Conservation (phyloP, 768 basidiomycete genomes). For the Auricularia auricula-judae region DNA sequence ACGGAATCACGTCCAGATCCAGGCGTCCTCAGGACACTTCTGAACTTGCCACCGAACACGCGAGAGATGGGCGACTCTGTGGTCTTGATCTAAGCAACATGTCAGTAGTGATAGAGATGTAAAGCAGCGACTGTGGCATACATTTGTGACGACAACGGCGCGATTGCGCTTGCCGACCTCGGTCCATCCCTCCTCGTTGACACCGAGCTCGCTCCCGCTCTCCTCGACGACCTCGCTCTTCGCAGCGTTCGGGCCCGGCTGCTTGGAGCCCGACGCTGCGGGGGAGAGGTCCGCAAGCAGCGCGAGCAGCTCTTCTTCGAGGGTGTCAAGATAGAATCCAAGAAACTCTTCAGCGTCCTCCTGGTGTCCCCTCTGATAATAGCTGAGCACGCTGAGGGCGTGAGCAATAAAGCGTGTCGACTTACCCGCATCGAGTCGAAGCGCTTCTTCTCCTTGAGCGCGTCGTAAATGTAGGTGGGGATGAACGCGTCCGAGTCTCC, state of each 20-base stretch:
- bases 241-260: background rate
- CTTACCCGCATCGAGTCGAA: slow-evolving; percentile 87
- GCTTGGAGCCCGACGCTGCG: slow-evolving; percentile 13
- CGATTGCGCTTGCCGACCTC: slow-evolving; percentile 90
- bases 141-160: slow-evolving; percentile 52
- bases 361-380: slow-evolving; percentile 70
- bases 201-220: slow-evolving; percentile 28
- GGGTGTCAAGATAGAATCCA: slow-evolving; percentile 90
- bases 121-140: slow-evolving; percentile 1
- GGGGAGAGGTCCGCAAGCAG: slow-evolving; percentile 45
- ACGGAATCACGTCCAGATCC: slow-evolving; percentile 70
- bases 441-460: slow-evolving; percentile 84
- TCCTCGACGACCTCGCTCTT: slow-evolving; percentile 27
- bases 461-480: slow-evolving; percentile 80
- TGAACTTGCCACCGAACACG: slow-evolving; percentile 89
- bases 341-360: slow-evolving; percentile 98
- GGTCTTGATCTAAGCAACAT: slow-evolving; percentile 48
- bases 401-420: slow-evolving; percentile 7
- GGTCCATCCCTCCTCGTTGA: slow-evolving; percentile 67
- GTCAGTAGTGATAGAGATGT: background rate
- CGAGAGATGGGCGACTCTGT: slow-evolving; percentile 80
- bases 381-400: slow-evolving; percentile 5
- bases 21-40: slow-evolving; percentile 71
- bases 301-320: slow-evolving; percentile 81
- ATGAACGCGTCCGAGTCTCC: slow-evolving; percentile 57